These are phyloP conservation scores for Flagelloscypha sp. DNA, from an alignment of 768 basidiomycete genomes.

Conservation along the genomic window DNA sequence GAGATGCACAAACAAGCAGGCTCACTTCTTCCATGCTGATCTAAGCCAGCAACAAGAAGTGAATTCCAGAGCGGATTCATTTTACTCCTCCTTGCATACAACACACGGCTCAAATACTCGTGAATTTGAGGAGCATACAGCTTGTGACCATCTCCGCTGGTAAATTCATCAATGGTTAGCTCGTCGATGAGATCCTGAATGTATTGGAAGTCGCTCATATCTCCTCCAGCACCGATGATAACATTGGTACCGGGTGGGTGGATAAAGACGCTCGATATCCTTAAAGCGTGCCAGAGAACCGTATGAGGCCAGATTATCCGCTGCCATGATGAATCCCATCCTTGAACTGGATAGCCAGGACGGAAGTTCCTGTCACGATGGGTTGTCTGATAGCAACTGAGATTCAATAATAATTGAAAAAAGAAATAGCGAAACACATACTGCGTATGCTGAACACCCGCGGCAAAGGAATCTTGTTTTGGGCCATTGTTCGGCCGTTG, in stretches of 20 bases:
- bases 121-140: slow-evolving; percentile 88
- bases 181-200: slow-evolving; percentile 75
- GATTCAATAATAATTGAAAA: background rate
- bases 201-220: slow-evolving; percentile 97
- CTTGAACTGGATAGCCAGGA: slow-evolving; percentile 90
- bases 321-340: slow-evolving; percentile 98
- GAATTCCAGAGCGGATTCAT: slow-evolving; percentile 96
- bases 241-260: slow-evolving; percentile 78
- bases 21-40: slow-evolving; percentile 76
- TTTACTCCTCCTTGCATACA: slow-evolving; percentile 85
- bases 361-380: slow-evolving; percentile 94
- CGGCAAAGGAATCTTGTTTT: slow-evolving; percentile 50
- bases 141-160: slow-evolving; percentile 73
- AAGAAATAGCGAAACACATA: slow-evolving; percentile 22
- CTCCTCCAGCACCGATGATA: slow-evolving; percentile 86
- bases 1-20: slow-evolving; percentile 1
- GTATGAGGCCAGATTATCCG: slow-evolving; percentile 95
- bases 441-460: slow-evolving; percentile 77
- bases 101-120: slow-evolving; percentile 81
- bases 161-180: slow-evolving; percentile 69
- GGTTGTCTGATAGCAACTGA: slow-evolving; percentile 54
- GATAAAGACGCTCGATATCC: slow-evolving; percentile 84
- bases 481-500: slow-evolving; percentile 42
- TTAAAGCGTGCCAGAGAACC: slow-evolving; percentile 97
- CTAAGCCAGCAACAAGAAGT: slow-evolving; percentile 85